Base-by-base conservation (phyloP, 306 rosid species). In the Medicago lupulina region DNA sequence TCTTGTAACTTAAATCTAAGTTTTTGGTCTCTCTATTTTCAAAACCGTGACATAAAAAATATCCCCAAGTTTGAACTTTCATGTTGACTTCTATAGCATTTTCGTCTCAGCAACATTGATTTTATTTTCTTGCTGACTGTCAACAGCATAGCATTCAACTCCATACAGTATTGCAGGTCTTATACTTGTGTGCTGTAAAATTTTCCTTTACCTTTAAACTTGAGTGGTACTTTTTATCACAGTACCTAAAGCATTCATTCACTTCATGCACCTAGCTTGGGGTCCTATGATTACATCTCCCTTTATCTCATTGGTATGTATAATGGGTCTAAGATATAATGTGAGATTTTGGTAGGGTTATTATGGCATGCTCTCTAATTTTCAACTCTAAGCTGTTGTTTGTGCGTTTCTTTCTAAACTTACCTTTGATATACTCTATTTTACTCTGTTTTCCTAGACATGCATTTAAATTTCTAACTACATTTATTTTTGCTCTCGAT, bases 131-230 rank as follows among this genome's bases (percentile, higher is more conserved):
- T 51, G 57, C 21, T n/a, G 46, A 41, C 46, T 41, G 10, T 41
- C 9, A 9, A 41, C 13, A 41, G 46, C 46, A 41, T 41, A 41
- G 21, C 57, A 51, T 17, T 51, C 19, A 16, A 50, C 6, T 50
- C 55, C 19, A 50, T 16, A n/a, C 55, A 50, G n/a, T 50, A 50
- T 15, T 50, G 15, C 55, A 50, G 55, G 55, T n/a, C 21, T 51
- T 0, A 16, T 51, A 51, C 3, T 16, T 7, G 21, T 7, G 21
- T 51, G 21, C 11, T 18, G 57, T 51, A 51, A 9, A 51, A 16
- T 51, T 51, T 51, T 51, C 57, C 57, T 51, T 16, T 51, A 17
- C 57, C 21, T 51, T 50, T 50, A 50, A 50, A 46, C 51, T 46
- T 46, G 51, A 13, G 7, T 46, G 51, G 51, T 47, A 47, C 53